These are phyloP conservation scores for Fusarium armeniacum DNA, from an alignment of 2,329 filamentous ascomycete genomes.

Conservation along the genomic window DNA sequence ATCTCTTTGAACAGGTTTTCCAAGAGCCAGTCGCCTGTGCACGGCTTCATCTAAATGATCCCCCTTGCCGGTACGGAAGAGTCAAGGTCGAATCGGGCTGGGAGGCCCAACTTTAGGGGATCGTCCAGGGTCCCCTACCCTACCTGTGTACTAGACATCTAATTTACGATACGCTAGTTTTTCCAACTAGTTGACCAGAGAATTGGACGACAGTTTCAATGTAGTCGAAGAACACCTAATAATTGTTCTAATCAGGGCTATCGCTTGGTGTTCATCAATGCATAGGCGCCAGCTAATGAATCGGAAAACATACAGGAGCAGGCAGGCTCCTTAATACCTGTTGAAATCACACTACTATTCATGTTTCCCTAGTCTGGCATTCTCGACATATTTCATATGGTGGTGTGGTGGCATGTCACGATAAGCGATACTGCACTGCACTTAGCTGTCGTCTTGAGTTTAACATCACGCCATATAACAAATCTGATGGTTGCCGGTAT, in stretches of 20 bases:
- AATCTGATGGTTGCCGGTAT: background rate
- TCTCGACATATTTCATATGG: background rate
- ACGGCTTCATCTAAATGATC: constrained; percentile 19
- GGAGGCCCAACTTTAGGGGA: constrained; percentile 36
- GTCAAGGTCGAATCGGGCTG: constrained; percentile 32
- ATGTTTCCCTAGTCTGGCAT: background rate
- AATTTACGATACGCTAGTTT: constrained; percentile 36
- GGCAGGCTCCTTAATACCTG: background rate
- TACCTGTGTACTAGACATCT: constrained; percentile 39
- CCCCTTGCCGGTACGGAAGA: constrained; percentile 12
- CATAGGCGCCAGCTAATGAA: background rate
- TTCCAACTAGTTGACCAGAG: constrained; percentile 1
- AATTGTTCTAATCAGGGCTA: constrained; percentile 5
- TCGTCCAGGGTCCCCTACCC: constrained; percentile 40
- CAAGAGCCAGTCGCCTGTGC: constrained; percentile 17
- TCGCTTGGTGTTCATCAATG: background rate
- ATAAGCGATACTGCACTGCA: constrained; percentile 4
- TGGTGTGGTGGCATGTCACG: constrained; percentile 2
- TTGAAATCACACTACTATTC: background rate
- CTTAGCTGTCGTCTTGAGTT: background rate
- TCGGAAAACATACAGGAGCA: background rate
- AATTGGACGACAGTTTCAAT: constrained; percentile 37
- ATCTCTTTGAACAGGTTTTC: constrained; percentile 10
- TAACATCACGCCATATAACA: constrained; percentile 2
- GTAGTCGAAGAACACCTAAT: constrained; percentile 16